These are phyloP conservation scores for Discostella stelligeroides DNA, from an alignment of 108 stramenopile species.

Conservation along the genomic window DNA sequence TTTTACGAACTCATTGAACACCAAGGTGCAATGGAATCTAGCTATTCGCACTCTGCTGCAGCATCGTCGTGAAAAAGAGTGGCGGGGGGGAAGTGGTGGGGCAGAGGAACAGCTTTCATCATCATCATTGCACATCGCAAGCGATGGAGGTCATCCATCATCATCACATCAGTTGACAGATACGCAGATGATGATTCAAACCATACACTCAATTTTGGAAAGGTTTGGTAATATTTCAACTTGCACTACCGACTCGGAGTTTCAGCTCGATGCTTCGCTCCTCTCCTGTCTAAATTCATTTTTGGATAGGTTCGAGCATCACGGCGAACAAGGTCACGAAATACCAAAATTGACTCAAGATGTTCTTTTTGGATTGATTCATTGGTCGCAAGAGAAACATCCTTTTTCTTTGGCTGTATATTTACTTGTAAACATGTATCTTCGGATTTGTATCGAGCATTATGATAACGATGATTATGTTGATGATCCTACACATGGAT, in stretches of 20 bases:
- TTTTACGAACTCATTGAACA: no score
- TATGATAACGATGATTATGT: background rate
- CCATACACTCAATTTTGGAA: slow-evolving; percentile 33
- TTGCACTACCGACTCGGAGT: background rate
- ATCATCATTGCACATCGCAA: background rate
- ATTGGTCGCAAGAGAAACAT: slow-evolving; percentile 32
- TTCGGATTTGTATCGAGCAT: background rate
- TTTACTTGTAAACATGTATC: background rate
- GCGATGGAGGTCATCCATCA: background rate
- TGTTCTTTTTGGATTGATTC: slow-evolving; percentile 30
- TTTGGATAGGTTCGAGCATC: background rate
- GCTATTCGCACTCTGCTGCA: no score
- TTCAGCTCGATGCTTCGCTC: slow-evolving; percentile 20
- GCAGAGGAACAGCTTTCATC: background rate
- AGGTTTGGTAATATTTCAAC: background rate
- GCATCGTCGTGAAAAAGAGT: no score
- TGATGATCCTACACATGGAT: background rate
- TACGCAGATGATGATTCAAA: slow-evolving; percentile 21
- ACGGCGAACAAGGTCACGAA: no score
- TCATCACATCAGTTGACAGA: background rate
- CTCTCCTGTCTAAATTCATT: slow-evolving; percentile 18
- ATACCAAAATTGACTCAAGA: slow-evolving; percentile 1
- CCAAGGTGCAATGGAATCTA: no score
- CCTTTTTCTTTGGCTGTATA: background rate
- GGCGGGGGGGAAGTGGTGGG: no score